Evolutionary conservation across 1,284 basidiomycete species (phyloP).

Genomic region (Caloboletus firmus): DNA sequence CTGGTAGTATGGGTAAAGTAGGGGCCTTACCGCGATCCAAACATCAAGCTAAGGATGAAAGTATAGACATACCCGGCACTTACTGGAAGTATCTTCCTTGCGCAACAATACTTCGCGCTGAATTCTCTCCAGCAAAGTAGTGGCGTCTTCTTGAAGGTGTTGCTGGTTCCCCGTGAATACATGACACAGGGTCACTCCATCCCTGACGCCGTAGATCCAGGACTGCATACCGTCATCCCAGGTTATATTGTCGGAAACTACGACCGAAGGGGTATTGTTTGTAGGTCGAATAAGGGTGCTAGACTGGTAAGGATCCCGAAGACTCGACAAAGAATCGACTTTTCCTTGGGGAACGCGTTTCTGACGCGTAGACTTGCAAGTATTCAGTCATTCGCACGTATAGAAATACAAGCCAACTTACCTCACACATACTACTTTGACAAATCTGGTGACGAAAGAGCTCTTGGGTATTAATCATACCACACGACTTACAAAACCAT

Average conservation of each 20-base stretch:
- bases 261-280: conserved; percentile 24
- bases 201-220: conserved; percentile 33
- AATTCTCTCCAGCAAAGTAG: conserved; percentile 33
- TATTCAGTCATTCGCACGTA: conserved; percentile 13
- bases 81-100: conserved; percentile 28
- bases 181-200: conserved; percentile 31
- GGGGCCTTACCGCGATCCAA: conserved; percentile 21
- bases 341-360: conserved; percentile 15
- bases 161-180: conserved; percentile 43
- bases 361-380: conserved; percentile 14
- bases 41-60: neutral
- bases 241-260: conserved; percentile 14
- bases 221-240: conserved; percentile 34
- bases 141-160: conserved; percentile 34
- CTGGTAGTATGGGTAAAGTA: conserved; percentile 34
- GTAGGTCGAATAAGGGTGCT: conserved; percentile 31
- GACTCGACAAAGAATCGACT: conserved; percentile 21
- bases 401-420: conserved; percentile 15
- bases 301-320: conserved; percentile 34
- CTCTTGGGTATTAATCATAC: conserved; percentile 40
- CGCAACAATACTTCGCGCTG: conserved; percentile 36
- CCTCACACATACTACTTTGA: conserved; percentile 33
- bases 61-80: conserved; percentile 2
- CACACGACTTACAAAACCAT: conserved; percentile 41
- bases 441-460: conserved; percentile 41